Conservation (phyloP, 2,329 filamentous ascomycete genomes). For the Alternaria conjuncta region DNA sequence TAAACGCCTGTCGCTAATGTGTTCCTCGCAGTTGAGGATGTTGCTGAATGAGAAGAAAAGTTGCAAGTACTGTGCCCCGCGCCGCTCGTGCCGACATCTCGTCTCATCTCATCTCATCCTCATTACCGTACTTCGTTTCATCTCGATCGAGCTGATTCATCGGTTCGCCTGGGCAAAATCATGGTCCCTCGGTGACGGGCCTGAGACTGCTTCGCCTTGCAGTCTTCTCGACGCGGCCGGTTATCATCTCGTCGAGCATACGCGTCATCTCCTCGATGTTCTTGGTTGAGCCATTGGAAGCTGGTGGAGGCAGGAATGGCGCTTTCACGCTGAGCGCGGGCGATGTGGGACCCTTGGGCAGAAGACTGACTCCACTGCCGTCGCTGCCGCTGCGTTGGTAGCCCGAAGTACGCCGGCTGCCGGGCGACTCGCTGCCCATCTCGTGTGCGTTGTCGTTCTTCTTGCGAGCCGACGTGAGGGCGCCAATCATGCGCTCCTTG, state of each 20-base stretch:
- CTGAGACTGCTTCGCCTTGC: slow-evolving; percentile 50
- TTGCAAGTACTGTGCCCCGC: slow-evolving; percentile 15
- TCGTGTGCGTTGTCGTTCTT: slow-evolving; percentile 82
- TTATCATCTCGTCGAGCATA: slow-evolving; percentile 96
- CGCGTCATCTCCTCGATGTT: slow-evolving; percentile 91
- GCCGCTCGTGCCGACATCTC: slow-evolving; percentile 15
- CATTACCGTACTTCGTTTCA: slow-evolving; percentile 30
- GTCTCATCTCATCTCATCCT: slow-evolving; percentile 30
- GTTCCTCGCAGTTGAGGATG: slow-evolving; percentile 6
- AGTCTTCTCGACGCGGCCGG: slow-evolving; percentile 73
- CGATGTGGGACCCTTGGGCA: slow-evolving; percentile 34
- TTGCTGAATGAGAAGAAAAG: slow-evolving; percentile 3
- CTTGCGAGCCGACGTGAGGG: slow-evolving; percentile 81
- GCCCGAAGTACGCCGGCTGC: slow-evolving; percentile 44
- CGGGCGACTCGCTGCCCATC: slow-evolving; percentile 44
- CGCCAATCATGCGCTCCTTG: slow-evolving; percentile 91
- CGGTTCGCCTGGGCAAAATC: slow-evolving; percentile 6
- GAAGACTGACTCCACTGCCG: slow-evolving; percentile 38
- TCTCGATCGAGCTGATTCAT: slow-evolving; percentile 5
- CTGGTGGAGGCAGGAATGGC: slow-evolving; percentile 20
- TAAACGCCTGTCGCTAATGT: slow-evolving; percentile 26
- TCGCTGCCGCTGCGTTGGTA: slow-evolving; percentile 39
- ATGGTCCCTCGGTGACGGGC: slow-evolving; percentile 27
- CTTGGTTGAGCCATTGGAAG: slow-evolving; percentile 53
- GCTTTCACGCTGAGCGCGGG: slow-evolving; percentile 19